A percentile compares a stretch with the other conserved stretches of the same genome.
phyloP scores from a whole-genome alignment of 1,139 yeast species.

The Candida sanyaensis region DNA sequence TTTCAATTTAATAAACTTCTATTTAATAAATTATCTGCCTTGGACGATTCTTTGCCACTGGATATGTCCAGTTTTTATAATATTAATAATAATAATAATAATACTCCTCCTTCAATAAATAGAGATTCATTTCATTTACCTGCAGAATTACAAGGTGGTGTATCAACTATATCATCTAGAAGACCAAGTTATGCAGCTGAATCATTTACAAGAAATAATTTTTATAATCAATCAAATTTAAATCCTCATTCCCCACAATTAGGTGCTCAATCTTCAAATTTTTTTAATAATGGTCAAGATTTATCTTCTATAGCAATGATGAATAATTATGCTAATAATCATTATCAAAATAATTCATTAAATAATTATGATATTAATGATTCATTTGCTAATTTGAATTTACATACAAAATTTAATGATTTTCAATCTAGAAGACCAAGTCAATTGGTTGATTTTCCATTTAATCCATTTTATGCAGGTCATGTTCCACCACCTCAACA shows the following conservation, averaged over 20 bases:
- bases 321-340: slow-evolving; percentile 20
- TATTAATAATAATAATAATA: no score
- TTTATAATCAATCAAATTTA: slow-evolving; percentile 10
- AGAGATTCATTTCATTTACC: slow-evolving; percentile 50
- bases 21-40: slow-evolving; percentile 29
- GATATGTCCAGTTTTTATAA: slow-evolving; percentile 9
- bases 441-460: slow-evolving; percentile 40
- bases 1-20: slow-evolving; percentile 28
- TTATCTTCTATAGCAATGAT: slow-evolving; percentile 24
- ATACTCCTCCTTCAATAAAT: slow-evolving; percentile 2
- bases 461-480: slow-evolving; percentile 11
- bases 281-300: slow-evolving; percentile 11
- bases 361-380: slow-evolving; percentile 32
- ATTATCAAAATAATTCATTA: slow-evolving; percentile 15
- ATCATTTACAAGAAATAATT: slow-evolving; percentile 43
- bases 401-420: slow-evolving; percentile 39
- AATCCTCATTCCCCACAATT: slow-evolving; percentile 12
- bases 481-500: slow-evolving; percentile 7
- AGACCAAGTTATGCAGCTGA: slow-evolving; percentile 71
- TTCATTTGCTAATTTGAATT: slow-evolving; percentile 35
- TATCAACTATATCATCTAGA: slow-evolving; percentile 60
- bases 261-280: slow-evolving; percentile 9
- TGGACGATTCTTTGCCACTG: slow-evolving; percentile 18
- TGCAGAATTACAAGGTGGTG: slow-evolving; percentile 62
- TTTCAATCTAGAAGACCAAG: slow-evolving; percentile 49